Conservation (phyloP, 176 grass and related monocot genomes). For the Guadua angustifolia region DNA sequence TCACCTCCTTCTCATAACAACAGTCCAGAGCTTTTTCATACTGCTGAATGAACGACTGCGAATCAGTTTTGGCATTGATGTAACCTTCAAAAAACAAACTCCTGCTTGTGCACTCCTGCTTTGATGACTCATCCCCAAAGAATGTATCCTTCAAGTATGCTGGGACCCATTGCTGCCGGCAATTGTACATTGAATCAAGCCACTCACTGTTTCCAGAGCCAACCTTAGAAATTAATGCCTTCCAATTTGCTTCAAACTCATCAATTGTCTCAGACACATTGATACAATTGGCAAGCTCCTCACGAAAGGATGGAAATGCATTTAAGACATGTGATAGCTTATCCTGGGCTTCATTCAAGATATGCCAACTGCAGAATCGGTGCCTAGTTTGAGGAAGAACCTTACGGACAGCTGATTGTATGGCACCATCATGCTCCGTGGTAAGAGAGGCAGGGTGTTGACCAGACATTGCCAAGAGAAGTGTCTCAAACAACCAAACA, state of each 20-base stretch:
- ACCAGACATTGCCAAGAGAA: constrained; percentile 63
- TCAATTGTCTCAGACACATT: constrained; percentile 49
- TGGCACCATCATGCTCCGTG: constrained; percentile 40
- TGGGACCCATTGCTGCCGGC: constrained; percentile 58
- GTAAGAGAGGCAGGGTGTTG: constrained; percentile 53
- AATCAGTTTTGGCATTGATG: constrained; percentile 54
- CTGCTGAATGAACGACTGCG: constrained; percentile 61
- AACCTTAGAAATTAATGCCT: constrained; percentile 49
- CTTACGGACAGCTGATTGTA: constrained; percentile 37
- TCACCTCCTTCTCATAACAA: constrained; percentile 67
- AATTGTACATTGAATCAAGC: constrained; percentile 56
- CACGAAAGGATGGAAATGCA: constrained; percentile 48
- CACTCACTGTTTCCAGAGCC: constrained; percentile 35
- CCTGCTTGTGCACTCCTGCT: constrained; percentile 52
- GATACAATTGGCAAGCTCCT: constrained; percentile 47
- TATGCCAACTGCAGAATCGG: constrained; percentile 55
- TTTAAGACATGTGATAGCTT: constrained; percentile 48
- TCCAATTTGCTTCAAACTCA: constrained; percentile 59
- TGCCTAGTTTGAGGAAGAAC: constrained; percentile 50
- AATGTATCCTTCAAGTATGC: constrained; percentile 58
- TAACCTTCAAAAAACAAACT: constrained; percentile 61
- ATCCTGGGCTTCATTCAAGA: constrained; percentile 44
- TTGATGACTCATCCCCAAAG: constrained; percentile 50
- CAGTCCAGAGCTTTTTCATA: constrained; percentile 66
- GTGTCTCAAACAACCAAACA: constrained; percentile 60